Percentiles rank a stretch among this genome's conserved stretches.
Conservation (phyloP, 257 asterid genomes). For the Gentiana dahurica region DNA sequence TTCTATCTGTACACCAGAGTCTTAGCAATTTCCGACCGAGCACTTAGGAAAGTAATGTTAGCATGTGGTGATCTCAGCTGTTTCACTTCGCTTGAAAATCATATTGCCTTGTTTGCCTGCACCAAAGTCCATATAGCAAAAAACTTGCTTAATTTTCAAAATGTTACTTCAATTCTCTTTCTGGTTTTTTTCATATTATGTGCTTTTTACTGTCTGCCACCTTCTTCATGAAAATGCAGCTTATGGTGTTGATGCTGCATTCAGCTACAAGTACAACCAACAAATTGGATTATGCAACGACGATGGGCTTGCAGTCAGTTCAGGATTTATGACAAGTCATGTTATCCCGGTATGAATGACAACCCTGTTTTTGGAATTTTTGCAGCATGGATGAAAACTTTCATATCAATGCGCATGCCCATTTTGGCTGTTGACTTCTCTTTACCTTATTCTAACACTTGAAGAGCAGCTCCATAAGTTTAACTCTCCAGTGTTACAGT, state of each 20-base stretch:
- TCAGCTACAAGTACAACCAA: conserved; percentile 86
- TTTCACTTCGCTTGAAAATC: too few relatives aligned
- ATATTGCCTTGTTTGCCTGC: too few relatives aligned
- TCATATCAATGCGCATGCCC: too few relatives aligned
- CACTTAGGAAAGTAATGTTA: too few relatives aligned
- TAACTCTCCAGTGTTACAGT: too few relatives aligned
- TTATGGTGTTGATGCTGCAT: conserved; percentile 90
- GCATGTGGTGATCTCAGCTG: too few relatives aligned
- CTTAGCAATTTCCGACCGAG: neutral
- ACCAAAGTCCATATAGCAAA: neutral
- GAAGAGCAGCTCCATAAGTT: too few relatives aligned
- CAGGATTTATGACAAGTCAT: conserved; percentile 88
- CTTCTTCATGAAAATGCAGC: conserved; percentile 38
- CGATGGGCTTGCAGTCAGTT: conserved; percentile 79
- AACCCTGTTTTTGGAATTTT: neutral
- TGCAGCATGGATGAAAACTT: too few relatives aligned
- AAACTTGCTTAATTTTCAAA: neutral
- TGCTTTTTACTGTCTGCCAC: neutral
- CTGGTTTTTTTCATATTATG: too few relatives aligned
- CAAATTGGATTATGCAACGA: conserved; percentile 57
- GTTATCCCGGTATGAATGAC: conserved; percentile 75
- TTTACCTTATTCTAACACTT: too few relatives aligned
- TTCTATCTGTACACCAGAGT: conserved; percentile 1
- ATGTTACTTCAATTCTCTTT: neutral
- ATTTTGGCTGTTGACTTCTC: too few relatives aligned